Percentiles rank a stretch among this genome's conserved stretches.
Conservation (phyloP, 2,329 filamentous ascomycete genomes). For the Pestalotiopsis sp. region DNA sequence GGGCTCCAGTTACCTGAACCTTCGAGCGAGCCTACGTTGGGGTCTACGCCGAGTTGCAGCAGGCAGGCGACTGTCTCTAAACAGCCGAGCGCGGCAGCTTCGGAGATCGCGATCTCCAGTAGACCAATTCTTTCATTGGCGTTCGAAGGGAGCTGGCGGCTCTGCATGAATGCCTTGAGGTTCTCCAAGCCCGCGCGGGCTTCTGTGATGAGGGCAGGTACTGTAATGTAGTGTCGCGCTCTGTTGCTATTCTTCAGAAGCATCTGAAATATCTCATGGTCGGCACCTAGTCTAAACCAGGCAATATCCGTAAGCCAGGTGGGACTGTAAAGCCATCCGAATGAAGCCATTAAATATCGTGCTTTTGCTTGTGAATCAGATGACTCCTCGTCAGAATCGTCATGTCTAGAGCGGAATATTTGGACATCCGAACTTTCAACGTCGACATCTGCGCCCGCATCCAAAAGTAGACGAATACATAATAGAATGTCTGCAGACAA, state of each 20-base stretch:
- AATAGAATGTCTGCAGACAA: background rate
- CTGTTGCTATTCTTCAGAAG: background rate
- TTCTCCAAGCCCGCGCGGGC: background rate
- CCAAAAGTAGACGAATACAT: background rate
- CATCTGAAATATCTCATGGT: background rate
- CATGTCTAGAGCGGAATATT: too few relatives aligned
- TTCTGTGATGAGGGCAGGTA: background rate
- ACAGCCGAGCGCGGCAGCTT: background rate
- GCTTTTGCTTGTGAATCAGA: too few relatives aligned
- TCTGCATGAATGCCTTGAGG: background rate
- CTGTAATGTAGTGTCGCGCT: background rate
- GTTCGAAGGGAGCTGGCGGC: background rate
- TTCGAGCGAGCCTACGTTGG: too few relatives aligned
- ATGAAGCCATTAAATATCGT: too few relatives aligned
- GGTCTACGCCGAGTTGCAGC: background rate
- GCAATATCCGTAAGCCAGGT: background rate
- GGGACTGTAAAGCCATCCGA: too few relatives aligned
- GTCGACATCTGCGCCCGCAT: background rate
- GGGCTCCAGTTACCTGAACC: background rate
- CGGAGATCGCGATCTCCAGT: background rate
- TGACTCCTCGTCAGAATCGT: too few relatives aligned
- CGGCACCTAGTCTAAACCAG: background rate
- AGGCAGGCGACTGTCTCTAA: background rate
- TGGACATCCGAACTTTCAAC: background rate
- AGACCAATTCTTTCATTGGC: background rate